Base-by-base conservation (phyloP, 768 basidiomycete genomes). In the Lactarius hengduanensis region DNA sequence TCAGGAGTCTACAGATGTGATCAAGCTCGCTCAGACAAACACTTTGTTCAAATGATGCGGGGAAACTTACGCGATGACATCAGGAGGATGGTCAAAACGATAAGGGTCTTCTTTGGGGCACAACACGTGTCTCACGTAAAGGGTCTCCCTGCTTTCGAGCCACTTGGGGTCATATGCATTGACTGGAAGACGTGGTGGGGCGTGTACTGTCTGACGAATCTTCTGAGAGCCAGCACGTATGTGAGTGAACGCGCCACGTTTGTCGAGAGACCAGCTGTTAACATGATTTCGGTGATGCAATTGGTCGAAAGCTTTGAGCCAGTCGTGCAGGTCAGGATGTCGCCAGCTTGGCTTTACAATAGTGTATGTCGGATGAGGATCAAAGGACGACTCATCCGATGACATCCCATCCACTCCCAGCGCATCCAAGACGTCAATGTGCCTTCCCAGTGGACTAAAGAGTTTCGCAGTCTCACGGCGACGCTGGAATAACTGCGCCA, bases 351-450 rank as follows among this genome's bases (percentile, higher is more conserved):
- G 47, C 47, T 50, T 50, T 5, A 26, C n/a, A 22, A 50, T 4
- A 11, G 20, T 50, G 47, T 26, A 50, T 16, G 22, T 61, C 5
- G 22, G 54, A 26, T 53, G 22, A 3, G 60, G 50, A 8, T 61
- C 60, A 53, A 61, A 22, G 10, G 5, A 2, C 4, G 34, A 61
- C 18, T 61, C 47, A 18, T 61, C 47, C 6, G 60, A 28, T 4
- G 60, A 61, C 43, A 59, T 59, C 5, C 59, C 59, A 45, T 59
- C 20, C 8, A n/a, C 18, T 10, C 59, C 59, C 13, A 59, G 20
- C 9, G 18, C 28, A n/a, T 59, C 59, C 30, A 59, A 45, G 20
- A 47, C n/a, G 3, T 11, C 43, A 0, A 60, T 30, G 34, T 60
- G 59, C 43, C 6, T 11, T 4, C 1, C 10, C 1, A 60, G 43